Base-by-base conservation (phyloP, 257 asterid genomes). In the Solanum phureja region DNA sequence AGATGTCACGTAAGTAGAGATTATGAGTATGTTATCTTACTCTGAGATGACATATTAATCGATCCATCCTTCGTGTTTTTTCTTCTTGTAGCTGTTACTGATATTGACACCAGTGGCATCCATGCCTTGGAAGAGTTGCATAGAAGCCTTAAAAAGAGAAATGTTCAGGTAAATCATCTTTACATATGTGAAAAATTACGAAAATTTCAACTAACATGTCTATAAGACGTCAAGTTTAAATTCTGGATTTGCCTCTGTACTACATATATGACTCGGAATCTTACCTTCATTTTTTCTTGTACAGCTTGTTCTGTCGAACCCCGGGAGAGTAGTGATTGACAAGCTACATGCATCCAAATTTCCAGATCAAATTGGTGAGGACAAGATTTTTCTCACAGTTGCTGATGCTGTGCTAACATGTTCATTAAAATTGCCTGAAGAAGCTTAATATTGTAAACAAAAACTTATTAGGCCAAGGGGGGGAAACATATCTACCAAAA, bases 101-200 rank as follows among this genome's bases (percentile, higher is more conserved):
- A 96, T 89, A 94, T 96, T 6, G 99, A 96, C 92, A 96, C 99
- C 16, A 95, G 98, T 44, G 99, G 99, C 62, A 96, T 96, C 90
- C 98, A 94, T 68, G 98, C 98, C 37, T 86, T 96, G 89, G 95
- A 95, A 89, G 99, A 95, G 49, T 92, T 96, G 76, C 89, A 91
- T 84, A 91, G 90, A 89, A 92, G 95, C 87, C 98, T 96, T 24
- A 85, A 87, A 60, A 96, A 95, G 93, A 95, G 96, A 92, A 90
- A 92, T 16, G 92, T 93, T 87, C 91, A 95, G 98, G 99, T 95
- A 91, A 82, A 82, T 44, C 64, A 79, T 79, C 66, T 52, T 16
- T 52, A 52, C 62, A 16, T 52, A 52, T 16, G 62, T 52, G 62
- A 16, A 16, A 52, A 16, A 52, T 16, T 52, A 16, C 60, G 2